Evolutionary conservation across 2,329 filamentous ascomycete genomes (phyloP), one percentile per base, ranked within the genome.

Genomic region (Diaporthe sp.): DNA sequence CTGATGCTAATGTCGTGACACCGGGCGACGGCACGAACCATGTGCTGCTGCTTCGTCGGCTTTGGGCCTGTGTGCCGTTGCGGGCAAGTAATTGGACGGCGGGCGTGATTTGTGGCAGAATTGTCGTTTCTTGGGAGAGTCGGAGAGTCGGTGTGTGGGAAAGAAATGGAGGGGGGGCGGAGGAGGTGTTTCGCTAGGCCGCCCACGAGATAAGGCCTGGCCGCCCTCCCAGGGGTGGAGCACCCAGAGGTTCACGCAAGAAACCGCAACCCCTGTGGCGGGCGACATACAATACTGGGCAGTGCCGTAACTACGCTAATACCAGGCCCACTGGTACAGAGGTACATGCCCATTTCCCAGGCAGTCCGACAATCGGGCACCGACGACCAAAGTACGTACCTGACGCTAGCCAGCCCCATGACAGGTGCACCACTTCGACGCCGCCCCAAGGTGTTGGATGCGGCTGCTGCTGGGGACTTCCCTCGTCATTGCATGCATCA

Each of bases 91-190:
- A 68, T 58, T 73, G 74, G 62, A 51, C 55, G 42, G 28, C 25
- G 42, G 65, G 34, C 65, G 58, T 65, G 51, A 44, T 42, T 71
- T 74, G 55, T 57, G 62, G 62, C 73, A 61, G 71, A 49, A 51
- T 71, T 73, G 58, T 31, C n/a, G 22, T 31, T 39, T 42, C 55
- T 46, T 37, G 60, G 42, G 37, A 55, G 75, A 70, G 55, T 71
- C 62, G 71, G 75, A 65, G 71, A 74, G 75, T 76, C 62, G 75
- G 75, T 76, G 75, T 76, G 65, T 73, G 65, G 53, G 71, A 65
- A 70, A 73, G 60, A 65, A 72, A 72, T 42, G 74, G 68, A 71
- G 44, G 71, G 73, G 73, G 46, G 58, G 49, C n/a, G 46, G 53
- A 61, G 51, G 67, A 58, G 39, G 68, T 76, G 75, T 76, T 76